Evolutionary conservation across 1,284 basidiomycete species (phyloP), one percentile per base, ranked within the genome.

Genomic region (Lentinula novae-zelandiae): DNA sequence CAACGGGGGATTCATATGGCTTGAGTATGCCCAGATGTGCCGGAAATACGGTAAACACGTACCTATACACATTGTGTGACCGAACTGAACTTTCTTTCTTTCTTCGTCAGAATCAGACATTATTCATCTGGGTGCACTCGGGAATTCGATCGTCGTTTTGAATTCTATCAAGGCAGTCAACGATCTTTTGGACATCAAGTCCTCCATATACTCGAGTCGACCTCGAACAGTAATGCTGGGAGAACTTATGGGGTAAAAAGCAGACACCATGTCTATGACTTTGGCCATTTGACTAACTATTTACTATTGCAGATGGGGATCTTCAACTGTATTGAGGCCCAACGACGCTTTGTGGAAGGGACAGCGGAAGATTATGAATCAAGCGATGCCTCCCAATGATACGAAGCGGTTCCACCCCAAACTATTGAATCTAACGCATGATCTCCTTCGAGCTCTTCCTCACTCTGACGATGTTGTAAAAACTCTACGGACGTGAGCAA

Each of bases 121-220:
- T 22, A 60, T 60, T 13, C 58, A 60, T 34, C 36, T 60, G 22
- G 22, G 52, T 13, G 58, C 52, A 17, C 31, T 54, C 13, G 52
- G 58, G 7, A 60, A 53, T n/a, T 60, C 58, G n/a, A 53, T 54
- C 17, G 34, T 60, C 17, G 39, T 60, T 3, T 15, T 60, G 8
- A 60, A 60, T 54, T 46, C 51, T 13, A 17, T 13, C 22, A 38
- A 53, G 34, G 27, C 51, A 13, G 58, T 46, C 40, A 53, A 36
- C 31, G 58, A 60, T 46, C 52, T 60, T 17, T 42, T 60, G 13
- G 58, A 60, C 13, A 60, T 54, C 15, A 7, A 42, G 12, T 60
- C 58, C 12, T 53, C 58, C 17, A 46, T 53, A n/a, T 60, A 60
- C 42, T 60, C 58, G 2, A 53, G 48, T 31, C 17, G 55, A 22